Percentiles rank a stretch among this genome's conserved stretches.
phyloP scores from a whole-genome alignment of 306 rosid species.

The Sicyos baderoa region DNA sequence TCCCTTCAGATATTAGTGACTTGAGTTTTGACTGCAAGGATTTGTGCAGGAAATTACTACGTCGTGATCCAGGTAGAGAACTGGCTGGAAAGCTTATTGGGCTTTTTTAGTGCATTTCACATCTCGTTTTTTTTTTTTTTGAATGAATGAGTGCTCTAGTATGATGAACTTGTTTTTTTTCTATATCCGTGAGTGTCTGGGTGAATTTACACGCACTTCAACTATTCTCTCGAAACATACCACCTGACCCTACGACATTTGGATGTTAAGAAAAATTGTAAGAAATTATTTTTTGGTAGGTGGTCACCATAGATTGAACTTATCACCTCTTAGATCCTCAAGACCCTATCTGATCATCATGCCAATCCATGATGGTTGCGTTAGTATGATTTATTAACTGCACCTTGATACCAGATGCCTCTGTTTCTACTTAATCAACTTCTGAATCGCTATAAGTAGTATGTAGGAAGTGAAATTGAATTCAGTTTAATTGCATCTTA shows the following conservation, averaged over 20 bases:
- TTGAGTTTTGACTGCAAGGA: constrained; percentile 83
- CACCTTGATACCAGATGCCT: background rate
- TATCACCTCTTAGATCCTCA: too few species aligned
- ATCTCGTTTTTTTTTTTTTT: too few species aligned
- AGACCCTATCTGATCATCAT: too few species aligned
- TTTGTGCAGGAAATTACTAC: constrained; percentile 80
- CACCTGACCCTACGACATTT: too few species aligned
- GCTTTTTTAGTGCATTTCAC: too few species aligned
- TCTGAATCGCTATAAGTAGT: background rate
- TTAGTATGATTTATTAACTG: background rate
- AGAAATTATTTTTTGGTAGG: too few species aligned
- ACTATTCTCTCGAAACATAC: too few species aligned
- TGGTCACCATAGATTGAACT: too few species aligned
- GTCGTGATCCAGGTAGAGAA: constrained; percentile 78
- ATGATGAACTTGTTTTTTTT: background rate
- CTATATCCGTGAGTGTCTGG: too few species aligned
- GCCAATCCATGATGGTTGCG: background rate
- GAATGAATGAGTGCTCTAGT: background rate
- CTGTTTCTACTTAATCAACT: background rate
- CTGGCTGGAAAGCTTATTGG: background rate
- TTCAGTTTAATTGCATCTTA: background rate
- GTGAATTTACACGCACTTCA: too few species aligned
- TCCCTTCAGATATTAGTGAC: constrained; percentile 51
- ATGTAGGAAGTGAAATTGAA: background rate
- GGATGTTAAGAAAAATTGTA: too few species aligned